Base-by-base conservation (phyloP, 2,329 filamentous ascomycete species). In the Akanthomyces lecanii region DNA sequence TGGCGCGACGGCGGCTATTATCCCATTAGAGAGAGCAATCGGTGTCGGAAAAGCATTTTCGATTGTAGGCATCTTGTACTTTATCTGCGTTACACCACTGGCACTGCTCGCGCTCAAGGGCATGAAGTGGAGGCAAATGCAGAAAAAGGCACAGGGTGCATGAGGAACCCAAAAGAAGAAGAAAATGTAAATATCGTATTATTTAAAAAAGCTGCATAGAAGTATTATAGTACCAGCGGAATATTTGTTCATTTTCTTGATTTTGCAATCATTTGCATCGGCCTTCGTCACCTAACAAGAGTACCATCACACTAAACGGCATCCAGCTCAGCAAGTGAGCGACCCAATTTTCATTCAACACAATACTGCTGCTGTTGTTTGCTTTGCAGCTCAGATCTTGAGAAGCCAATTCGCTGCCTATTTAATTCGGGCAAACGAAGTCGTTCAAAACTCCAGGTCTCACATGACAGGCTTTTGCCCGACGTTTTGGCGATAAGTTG, bases 21-120 rank as follows among this genome's bases (percentile, higher is more conserved):
- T 81, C 4, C 80, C 80, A 12, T 77, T 87, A 77, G 79, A 83
- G 11, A 66, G 80, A 10, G 73, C 71, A 0, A 78, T 86, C 63
- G 82, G 82, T 0, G 68, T 75, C 0, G 83, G 83, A 0, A 82
- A 82, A 77, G 76, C 81, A 0, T 84, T 82, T 64, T 81, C 78
- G 0, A 67, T 85, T 7, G 67, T 83, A 3, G 82, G 76, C 0
- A 66, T 75, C 1, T 55, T 83, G 4, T 79, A 78, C 53, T 56
- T 81, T 0, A 64, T 76, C 0, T 74, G 76, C 2, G 70, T 73
- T n/a, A 76, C 79, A 1, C 69, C 76, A 2, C 58, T 84, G 40
- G 63, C 78, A 18, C 61, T 77, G 3, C 69, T 82, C 4, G 78
- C 81, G 73, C 64, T 65, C 3, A 73, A 71, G 45, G 82, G 82